Conservation (phyloP, 2,329 filamentous ascomycete species). For the Claviceps sp. region DNA sequence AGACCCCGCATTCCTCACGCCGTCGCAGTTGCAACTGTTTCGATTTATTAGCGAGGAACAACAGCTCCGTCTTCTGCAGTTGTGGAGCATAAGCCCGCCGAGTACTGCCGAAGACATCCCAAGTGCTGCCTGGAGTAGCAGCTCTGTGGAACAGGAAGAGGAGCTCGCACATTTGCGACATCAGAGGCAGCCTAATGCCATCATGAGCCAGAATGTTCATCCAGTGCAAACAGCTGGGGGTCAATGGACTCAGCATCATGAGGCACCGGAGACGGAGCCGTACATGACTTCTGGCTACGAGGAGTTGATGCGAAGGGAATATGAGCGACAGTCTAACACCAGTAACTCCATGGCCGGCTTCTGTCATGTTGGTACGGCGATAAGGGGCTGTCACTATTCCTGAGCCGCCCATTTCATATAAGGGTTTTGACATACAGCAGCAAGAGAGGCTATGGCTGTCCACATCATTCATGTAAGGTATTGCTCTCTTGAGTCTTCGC, state of each 20-base stretch:
- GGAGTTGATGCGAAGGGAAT: slow-evolving; percentile 49
- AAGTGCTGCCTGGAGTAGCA: slow-evolving; percentile 38
- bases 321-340: slow-evolving; percentile 30
- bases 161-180: slow-evolving; percentile 48
- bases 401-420: slow-evolving; percentile 58
- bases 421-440: slow-evolving; percentile 27
- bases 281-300: slow-evolving; percentile 81
- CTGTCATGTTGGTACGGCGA: slow-evolving; percentile 28
- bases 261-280: slow-evolving; percentile 48
- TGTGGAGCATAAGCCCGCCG: slow-evolving; percentile 74
- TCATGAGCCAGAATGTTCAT: slow-evolving; percentile 42
- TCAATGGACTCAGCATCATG: slow-evolving; percentile 30
- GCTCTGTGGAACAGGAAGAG: slow-evolving; percentile 43
- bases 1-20: slow-evolving; percentile 53
- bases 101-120: slow-evolving; percentile 41
- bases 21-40: slow-evolving; percentile 68
- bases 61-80: slow-evolving; percentile 60
- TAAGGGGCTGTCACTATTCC: slow-evolving; percentile 31
- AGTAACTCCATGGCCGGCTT: slow-evolving; percentile 27
- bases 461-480: slow-evolving; percentile 17
- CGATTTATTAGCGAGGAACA: slow-evolving; percentile 60
- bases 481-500: slow-evolving; percentile 4
- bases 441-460: slow-evolving; percentile 48
- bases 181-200: slow-evolving; percentile 28
- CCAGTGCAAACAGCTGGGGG: slow-evolving; percentile 38